Conservation (phyloP, 352 stramenopile species). For the Phytophthora gonapodyides region DNA sequence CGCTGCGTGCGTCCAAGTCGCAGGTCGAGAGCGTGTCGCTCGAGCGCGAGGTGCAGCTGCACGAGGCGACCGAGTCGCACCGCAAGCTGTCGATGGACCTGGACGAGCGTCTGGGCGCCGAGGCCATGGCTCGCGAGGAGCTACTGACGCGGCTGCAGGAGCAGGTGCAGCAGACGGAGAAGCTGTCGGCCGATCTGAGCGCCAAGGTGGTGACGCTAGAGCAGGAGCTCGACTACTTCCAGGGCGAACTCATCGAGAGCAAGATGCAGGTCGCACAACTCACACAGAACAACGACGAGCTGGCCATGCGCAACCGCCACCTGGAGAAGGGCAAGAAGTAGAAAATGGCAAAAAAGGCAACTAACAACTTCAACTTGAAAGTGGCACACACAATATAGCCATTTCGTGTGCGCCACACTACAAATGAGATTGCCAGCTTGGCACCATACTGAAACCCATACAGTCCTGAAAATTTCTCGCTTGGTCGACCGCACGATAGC, state of each 20-base stretch:
- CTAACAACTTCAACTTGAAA: slow-evolving; percentile 19
- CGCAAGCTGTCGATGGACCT: slow-evolving; percentile 43
- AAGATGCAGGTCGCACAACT: slow-evolving; percentile 84
- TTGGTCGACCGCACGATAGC: slow-evolving; percentile 20
- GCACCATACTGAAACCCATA: slow-evolving; percentile 14
- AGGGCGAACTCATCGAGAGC: slow-evolving; percentile 79
- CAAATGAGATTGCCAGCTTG: neutral
- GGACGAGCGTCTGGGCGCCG: slow-evolving; percentile 46
- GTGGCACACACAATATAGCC: slow-evolving; percentile 18
- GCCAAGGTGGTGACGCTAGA: slow-evolving; percentile 53
- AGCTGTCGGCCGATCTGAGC: slow-evolving; percentile 38
- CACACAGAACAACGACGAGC: slow-evolving; percentile 76
- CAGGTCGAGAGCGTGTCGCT: slow-evolving; percentile 57
- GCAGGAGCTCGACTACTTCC: slow-evolving; percentile 85
- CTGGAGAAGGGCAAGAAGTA: slow-evolving; percentile 62
- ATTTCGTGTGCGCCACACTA: slow-evolving; percentile 17
- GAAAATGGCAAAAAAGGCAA: slow-evolving; percentile 10
- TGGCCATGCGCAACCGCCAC: slow-evolving; percentile 60
- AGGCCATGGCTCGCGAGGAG: slow-evolving; percentile 62
- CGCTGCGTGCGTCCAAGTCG: slow-evolving; percentile 52
- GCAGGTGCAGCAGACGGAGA: slow-evolving; percentile 40
- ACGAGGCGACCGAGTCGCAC: slow-evolving; percentile 53
- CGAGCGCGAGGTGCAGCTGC: slow-evolving; percentile 45
- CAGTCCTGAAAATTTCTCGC: slow-evolving; percentile 32
- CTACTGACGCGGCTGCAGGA: slow-evolving; percentile 47